Evolutionary conservation across 257 asterid species (phyloP).

Genomic region (Penstemon davidsonii): DNA sequence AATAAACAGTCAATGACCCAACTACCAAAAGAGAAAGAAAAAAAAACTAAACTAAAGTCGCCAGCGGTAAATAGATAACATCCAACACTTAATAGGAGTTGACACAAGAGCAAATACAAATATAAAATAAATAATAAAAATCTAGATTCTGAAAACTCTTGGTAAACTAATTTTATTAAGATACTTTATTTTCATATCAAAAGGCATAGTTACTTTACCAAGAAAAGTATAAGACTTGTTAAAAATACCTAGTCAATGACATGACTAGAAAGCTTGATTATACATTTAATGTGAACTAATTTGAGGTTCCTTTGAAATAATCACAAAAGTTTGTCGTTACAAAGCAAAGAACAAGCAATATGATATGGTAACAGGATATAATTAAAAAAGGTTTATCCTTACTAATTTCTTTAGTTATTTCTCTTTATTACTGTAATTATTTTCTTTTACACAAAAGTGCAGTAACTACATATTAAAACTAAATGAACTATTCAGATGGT

Average conservation of each 20-base stretch:
- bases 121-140: background rate
- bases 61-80: background rate
- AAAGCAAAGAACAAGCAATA: background rate
- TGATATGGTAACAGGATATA: background rate
- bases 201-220: background rate
- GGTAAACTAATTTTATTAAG: background rate
- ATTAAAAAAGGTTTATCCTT: background rate
- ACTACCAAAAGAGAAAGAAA: background rate
- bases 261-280: background rate
- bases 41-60: background rate
- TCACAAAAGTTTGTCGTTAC: background rate
- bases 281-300: background rate
- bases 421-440: background rate
- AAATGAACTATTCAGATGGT: background rate
- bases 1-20: background rate
- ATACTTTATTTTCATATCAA: background rate
- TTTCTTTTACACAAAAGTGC: background rate
- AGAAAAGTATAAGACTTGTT: background rate
- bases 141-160: background rate
- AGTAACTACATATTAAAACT: conserved; percentile 1
- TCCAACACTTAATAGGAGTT: background rate
- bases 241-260: background rate
- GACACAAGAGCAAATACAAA: background rate
- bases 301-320: background rate
- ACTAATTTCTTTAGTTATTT: background rate